Base-by-base conservation (phyloP, 2,329 filamentous ascomycete species). In the Dactylellina parvicollis region DNA sequence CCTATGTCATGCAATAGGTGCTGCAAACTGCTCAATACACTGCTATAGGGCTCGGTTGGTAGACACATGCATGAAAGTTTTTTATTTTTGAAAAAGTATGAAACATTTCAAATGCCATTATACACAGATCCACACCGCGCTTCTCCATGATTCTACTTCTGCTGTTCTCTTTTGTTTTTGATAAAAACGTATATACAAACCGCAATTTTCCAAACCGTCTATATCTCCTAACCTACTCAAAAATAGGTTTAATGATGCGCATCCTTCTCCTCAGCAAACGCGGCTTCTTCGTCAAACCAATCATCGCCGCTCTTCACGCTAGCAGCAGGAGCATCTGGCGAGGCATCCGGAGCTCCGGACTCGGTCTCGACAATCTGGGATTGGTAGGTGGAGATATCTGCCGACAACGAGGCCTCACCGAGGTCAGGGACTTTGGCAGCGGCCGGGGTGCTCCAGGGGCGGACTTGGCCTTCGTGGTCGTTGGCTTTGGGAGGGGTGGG, bases 361-460 rank as follows among this genome's bases (percentile, higher is more conserved):
- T 98, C 94, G 77, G 98, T 89, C 84, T 99, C 95, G 78, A 97
- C 93, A 79, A 89, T 87, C 86, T 96, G 92, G 81, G 84, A 87
- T 87, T 98, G 94, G 87, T 99, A 99, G 81, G 92, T 89, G 85
- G 95, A 90, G 82, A 99, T 85, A 82, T 92, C 94, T 83, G 87
- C 90, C 81, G 93, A 92, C 76, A 99, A 90, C 83, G 96, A 91
- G 83, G 89, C 84, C 87, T 98, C 94, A 44, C 74, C 75, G 30
- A 75, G 66, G 84, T 98, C 95, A 81, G 95, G 95, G 34, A 92
- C 96, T 81, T 86, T 83, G 80, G 95, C 94, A 70, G 92, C 83
- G 82, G 90, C 88, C 79, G 95, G 95, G 76, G 89, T 81, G 80
- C 81, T 80, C 86, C 98, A 99, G 82, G 88, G 91, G 82, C 95